These are phyloP conservation scores for Fallopia convolvulus DNA, from an alignment of 148 eudicot species.

Conservation along the genomic window DNA sequence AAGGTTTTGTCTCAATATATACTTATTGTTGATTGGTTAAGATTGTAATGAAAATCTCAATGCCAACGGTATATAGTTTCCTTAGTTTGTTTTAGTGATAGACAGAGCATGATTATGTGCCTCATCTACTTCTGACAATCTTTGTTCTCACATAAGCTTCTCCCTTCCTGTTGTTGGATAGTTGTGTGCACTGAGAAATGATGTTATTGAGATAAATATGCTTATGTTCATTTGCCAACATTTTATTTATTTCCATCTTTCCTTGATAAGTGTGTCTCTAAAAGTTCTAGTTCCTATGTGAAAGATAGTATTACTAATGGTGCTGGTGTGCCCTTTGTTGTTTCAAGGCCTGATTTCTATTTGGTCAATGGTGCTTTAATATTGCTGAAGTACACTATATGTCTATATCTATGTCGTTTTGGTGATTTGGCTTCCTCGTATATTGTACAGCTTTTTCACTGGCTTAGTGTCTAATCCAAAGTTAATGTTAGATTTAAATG, in stretches of 20 bases:
- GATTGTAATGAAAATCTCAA: neutral
- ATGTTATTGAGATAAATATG: neutral
- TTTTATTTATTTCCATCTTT: neutral
- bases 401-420: neutral
- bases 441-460: neutral
- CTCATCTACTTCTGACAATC: neutral
- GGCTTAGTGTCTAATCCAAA: neutral
- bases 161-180: neutral
- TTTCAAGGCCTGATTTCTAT: neutral
- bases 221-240: neutral
- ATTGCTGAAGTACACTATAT: neutral
- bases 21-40: neutral
- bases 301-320: neutral
- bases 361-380: neutral
- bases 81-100: neutral
- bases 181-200: neutral
- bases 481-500: neutral
- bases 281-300: no score
- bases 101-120: neutral
- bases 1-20: neutral
- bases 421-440: neutral
- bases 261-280: no score
- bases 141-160: no score
- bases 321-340: neutral
- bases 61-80: neutral